Conservation (phyloP, 2,329 filamentous ascomycete species). For the Fusarium begoniae region DNA sequence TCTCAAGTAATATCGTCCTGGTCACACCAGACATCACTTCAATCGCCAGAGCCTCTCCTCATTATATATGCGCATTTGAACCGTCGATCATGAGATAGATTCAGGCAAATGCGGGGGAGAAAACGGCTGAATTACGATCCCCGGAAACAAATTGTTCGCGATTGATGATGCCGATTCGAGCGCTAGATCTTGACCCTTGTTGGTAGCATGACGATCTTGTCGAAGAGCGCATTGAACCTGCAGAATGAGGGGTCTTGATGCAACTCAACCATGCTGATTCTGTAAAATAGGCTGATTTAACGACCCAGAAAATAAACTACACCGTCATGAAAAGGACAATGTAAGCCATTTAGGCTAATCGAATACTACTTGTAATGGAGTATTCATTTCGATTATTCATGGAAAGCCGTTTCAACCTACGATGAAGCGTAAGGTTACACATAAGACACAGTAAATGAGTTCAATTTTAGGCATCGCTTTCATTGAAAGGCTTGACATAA, state of each 20-base stretch:
- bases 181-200: slow-evolving; percentile 4
- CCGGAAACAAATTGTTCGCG: neutral
- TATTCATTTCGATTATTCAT: too few species aligned
- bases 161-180: slow-evolving; percentile 7
- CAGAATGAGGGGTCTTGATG: neutral
- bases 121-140: neutral
- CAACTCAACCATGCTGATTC: neutral
- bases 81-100: neutral
- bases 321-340: neutral
- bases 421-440: rapidly evolving
- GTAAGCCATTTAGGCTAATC: slow-evolving; percentile 10
- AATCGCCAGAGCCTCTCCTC: too few species aligned
- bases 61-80: neutral
- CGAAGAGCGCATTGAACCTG: neutral
- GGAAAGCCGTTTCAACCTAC: neutral
- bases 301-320: neutral
- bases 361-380: too few species aligned
- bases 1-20: neutral
- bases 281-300: slow-evolving; percentile 11
- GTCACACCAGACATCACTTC: too few species aligned
- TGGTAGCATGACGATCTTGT: slow-evolving; percentile 7
- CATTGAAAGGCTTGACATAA: neutral
- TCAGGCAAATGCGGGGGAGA: slow-evolving; percentile 7
- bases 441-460: rapidly evolving
- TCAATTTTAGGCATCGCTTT: neutral